A percentile compares a stretch with the other conserved stretches of the same genome.
These are phyloP conservation scores for Globisporangium spiculum DNA, from an alignment of 352 stramenopile genomes.

Conservation along the genomic window DNA sequence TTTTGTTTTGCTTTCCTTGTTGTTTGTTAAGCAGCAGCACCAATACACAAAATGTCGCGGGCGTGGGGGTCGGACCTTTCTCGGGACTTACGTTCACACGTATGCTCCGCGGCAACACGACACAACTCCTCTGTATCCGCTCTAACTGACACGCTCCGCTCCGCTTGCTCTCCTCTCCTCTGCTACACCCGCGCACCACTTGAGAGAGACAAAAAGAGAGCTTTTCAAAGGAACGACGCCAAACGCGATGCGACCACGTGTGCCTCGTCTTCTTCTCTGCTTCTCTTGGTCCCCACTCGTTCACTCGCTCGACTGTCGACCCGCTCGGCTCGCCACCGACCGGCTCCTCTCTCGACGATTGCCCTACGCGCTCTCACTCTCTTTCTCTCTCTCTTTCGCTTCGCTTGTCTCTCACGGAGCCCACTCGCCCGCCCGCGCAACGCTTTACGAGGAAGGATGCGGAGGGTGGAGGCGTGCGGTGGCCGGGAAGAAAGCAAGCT, in stretches of 20 bases:
- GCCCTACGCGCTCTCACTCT: neutral
- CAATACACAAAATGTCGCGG: constrained; percentile 6
- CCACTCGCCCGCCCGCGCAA: neutral
- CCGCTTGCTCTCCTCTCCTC: neutral
- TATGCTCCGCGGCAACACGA: neutral
- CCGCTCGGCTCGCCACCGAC: neutral
- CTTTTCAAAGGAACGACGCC: constrained; percentile 6
- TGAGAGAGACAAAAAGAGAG: neutral
- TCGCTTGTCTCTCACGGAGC: constrained; percentile 1
- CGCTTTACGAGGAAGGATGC: constrained; percentile 8
- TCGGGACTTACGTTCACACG: neutral
- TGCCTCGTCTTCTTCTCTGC: neutral
- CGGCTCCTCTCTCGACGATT: constrained; percentile 1
- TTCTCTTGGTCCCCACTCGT: neutral
- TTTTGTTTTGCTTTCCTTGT: neutral
- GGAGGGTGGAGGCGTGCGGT: neutral
- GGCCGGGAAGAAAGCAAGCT: neutral
- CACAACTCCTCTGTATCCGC: neutral
- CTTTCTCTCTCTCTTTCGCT: neutral
- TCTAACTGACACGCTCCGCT: neutral
- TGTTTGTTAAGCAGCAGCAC: neutral
- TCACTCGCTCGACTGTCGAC: neutral
- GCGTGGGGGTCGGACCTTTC: constrained; percentile 7
- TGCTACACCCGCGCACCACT: neutral
- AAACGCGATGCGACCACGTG: constrained; percentile 2